phyloP scores from a whole-genome alignment of 768 basidiomycete genomes.

The Boletellus emodensis region DNA sequence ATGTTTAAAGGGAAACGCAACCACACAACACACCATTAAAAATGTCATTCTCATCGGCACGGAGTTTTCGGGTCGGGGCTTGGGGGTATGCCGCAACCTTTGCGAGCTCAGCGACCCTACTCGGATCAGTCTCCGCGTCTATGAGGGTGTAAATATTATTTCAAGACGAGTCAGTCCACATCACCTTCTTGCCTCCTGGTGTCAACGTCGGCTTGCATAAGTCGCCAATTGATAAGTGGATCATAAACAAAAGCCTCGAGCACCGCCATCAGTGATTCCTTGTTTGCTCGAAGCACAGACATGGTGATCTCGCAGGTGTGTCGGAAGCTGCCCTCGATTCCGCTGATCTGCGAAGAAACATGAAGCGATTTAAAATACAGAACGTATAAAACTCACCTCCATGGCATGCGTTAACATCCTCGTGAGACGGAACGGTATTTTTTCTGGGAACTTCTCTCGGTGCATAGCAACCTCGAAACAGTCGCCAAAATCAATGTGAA shows the following conservation, averaged over 20 bases:
- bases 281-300: constrained; percentile 93
- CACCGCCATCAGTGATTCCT: constrained; percentile 98
- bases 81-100: constrained; percentile 72
- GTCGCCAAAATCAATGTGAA: constrained; percentile 97
- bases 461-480: constrained; percentile 99
- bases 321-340: constrained; percentile 96
- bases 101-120: constrained; percentile 57
- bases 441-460: constrained; percentile 98
- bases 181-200: constrained; percentile 64
- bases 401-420: constrained; percentile 98
- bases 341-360: constrained; percentile 71
- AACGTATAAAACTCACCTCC: constrained; percentile 60
- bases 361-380: constrained; percentile 1
- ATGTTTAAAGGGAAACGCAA: neutral
- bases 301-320: constrained; percentile 97
- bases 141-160: constrained; percentile 5
- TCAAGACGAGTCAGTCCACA: constrained; percentile 1
- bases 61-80: constrained; percentile 74
- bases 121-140: constrained; percentile 48
- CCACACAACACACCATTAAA: constrained; percentile 63
- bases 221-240: constrained; percentile 94
- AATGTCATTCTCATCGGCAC: constrained; percentile 92
- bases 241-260: constrained; percentile 99
- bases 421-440: constrained; percentile 95
- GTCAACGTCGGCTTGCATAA: constrained; percentile 83